phyloP scores from a whole-genome alignment of 1,284 basidiomycete genomes.

The Sphagnurus paluster region DNA sequence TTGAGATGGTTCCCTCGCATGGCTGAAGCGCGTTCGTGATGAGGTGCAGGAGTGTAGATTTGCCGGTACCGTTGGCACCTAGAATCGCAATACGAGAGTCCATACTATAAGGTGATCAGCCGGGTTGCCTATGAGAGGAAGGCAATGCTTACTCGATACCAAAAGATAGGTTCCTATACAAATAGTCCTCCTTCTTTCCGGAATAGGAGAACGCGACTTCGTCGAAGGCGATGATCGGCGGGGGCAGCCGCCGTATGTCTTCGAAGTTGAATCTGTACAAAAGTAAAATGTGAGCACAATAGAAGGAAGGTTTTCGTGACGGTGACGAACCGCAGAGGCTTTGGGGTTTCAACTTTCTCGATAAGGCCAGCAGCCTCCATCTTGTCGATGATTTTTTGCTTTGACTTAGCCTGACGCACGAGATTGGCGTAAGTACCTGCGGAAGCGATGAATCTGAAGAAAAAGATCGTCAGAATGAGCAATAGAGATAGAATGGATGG shows the following conservation, averaged over 20 bases:
- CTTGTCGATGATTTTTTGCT: conserved; percentile 99
- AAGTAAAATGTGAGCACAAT: conserved; percentile 2
- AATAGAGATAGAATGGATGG: conserved; percentile 24
- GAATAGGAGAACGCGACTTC: conserved; percentile 95
- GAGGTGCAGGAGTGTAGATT: conserved; percentile 95
- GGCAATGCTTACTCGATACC: conserved; percentile 79
- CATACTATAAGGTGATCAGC: conserved; percentile 58
- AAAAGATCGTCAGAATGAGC: conserved; percentile 2
- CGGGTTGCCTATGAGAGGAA: not conserved
- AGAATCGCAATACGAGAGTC: conserved; percentile 96
- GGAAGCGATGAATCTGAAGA: conserved; percentile 86
- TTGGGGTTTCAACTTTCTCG: conserved; percentile 81
- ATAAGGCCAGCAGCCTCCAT: conserved; percentile 99
- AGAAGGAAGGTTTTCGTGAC: conserved; percentile 15
- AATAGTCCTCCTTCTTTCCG: conserved; percentile 83
- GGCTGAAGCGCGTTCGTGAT: conserved; percentile 88
- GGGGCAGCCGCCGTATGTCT: conserved; percentile 90
- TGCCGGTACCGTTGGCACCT: conserved; percentile 97
- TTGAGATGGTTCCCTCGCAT: conserved; percentile 81
- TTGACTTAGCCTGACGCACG: conserved; percentile 98
- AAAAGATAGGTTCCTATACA: conserved; percentile 88
- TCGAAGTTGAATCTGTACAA: conserved; percentile 85
- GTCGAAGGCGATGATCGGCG: conserved; percentile 96
- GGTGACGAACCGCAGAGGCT: conserved; percentile 54
- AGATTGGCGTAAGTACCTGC: conserved; percentile 99